Percentiles rank a stretch among this genome's conserved stretches.
phyloP scores from a whole-genome alignment of 768 basidiomycete species.

The Rhodotorula kratochvilovae region DNA sequence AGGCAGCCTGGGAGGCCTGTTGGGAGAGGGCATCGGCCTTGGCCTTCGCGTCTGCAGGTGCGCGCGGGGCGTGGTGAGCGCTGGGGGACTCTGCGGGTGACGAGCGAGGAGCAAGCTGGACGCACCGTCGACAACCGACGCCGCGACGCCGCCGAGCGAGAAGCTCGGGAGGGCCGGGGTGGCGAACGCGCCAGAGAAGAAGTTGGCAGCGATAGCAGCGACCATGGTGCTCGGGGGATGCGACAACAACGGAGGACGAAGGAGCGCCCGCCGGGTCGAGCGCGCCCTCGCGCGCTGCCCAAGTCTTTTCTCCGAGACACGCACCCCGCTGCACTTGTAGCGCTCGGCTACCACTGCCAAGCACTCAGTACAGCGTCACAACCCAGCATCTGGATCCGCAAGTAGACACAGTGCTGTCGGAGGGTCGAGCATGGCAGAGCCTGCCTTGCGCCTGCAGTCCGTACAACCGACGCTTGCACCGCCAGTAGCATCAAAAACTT shows the following conservation, averaged over 20 bases:
- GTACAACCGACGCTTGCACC: no score
- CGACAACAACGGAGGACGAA: constrained; percentile 3
- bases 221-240: constrained; percentile 5
- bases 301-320: no score
- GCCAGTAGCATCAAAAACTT: no score
- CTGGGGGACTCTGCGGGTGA: constrained; percentile 42
- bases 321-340: no score
- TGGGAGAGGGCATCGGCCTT: constrained; percentile 31
- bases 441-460: no score
- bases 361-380: no score
- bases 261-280: neutral
- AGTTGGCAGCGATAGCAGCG: constrained; percentile 14
- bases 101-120: constrained; percentile 51
- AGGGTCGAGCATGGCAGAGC: no score
- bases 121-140: constrained; percentile 56
- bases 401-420: no score
- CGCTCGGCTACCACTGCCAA: no score
- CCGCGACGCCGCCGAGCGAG: constrained; percentile 57
- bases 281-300: neutral
- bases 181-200: constrained; percentile 32
- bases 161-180: constrained; percentile 49
- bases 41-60: constrained; percentile 35
- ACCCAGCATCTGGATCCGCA: no score
- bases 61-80: neutral
- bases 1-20: constrained; percentile 29